Evolutionary conservation across 164 flowering plant species (phyloP).

Genomic region (Berberis thunbergii): DNA sequence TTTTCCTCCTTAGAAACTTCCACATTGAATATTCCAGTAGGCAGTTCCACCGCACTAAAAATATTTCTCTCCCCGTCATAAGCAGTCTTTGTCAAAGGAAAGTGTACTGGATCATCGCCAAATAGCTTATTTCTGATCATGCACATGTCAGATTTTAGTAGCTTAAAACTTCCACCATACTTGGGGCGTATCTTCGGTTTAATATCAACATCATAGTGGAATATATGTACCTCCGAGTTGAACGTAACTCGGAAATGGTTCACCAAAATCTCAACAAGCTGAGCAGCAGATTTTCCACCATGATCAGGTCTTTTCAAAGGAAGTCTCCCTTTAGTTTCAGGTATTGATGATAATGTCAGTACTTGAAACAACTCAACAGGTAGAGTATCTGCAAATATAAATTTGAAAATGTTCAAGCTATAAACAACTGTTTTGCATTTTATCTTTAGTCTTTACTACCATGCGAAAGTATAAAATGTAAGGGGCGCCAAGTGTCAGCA

Average conservation of each 20-base stretch:
- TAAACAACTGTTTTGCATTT: not conserved
- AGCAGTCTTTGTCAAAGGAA: conserved; percentile 30
- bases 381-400: not conserved
- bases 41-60: conserved; percentile 43
- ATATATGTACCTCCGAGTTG: conserved; percentile 16
- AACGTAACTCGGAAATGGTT: conserved; percentile 44
- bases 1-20: conserved; percentile 34
- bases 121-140: conserved; percentile 28
- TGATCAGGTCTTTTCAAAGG: conserved; percentile 36
- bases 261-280: conserved; percentile 18
- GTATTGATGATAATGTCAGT: not conserved
- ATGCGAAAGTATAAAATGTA: too few relatives aligned
- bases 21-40: conserved; percentile 36
- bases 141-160: conserved; percentile 24
- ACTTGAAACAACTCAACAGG: not conserved
- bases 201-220: conserved; percentile 42
- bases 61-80: conserved; percentile 66
- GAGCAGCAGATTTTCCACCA: conserved; percentile 22
- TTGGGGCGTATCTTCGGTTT: conserved; percentile 16
- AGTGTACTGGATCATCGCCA: conserved; percentile 11
- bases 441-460: too few relatives aligned
- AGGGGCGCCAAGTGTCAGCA: too few relatives aligned
- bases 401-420: not conserved
- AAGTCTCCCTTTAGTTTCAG: not conserved
- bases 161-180: conserved; percentile 15